Base-by-base conservation (phyloP, 192 early-diverging fungal genomes). In the Entomortierella parvispora region DNA sequence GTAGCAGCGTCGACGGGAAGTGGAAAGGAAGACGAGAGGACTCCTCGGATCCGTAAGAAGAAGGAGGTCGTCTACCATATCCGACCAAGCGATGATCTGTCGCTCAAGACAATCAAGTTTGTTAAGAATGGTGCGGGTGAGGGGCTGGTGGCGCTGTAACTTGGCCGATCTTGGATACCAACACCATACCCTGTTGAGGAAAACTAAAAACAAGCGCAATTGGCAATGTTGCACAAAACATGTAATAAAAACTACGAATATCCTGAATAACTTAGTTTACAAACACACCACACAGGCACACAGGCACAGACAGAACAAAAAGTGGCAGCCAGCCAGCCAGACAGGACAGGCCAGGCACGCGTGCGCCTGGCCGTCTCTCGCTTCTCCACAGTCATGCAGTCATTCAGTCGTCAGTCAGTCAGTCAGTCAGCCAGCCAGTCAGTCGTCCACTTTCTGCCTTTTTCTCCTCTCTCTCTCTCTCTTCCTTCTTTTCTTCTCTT, bases 101-200 rank as follows among this genome's bases (percentile, higher is more conserved):
- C 74, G 26, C 53, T 77, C 37, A 68, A 77, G 55, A 33, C 65
- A 25, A 77, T 77, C 54, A 77, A 77, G 55, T 63, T 77, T 77
- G 66, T 68, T 37, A 77, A 77, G 60, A 61, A 55, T 25, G 72
- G 56, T 1, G 66, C 65, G 8, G 74, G 66, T 15, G 65, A 68
- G 20, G 74, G 52, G 15, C 61, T 68, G 31, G 65, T 77, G 15
- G 64, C 65, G 1, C 54, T 68, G n/a, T 68, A 28, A 68, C 48
- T 48, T 15, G n/a, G 17, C 12, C 43, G 28, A 52, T n/a, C n/a
- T n/a, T n/a, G n/a, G n/a, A n/a, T n/a, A n/a, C n/a, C n/a, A n/a
- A n/a, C n/a, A n/a, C n/a, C n/a, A n/a, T n/a, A n/a, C n/a, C n/a
- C n/a, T n/a, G n/a, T n/a, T n/a, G n/a, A n/a, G 33, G 34, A 42